These are phyloP conservation scores for Didymosphaeria variabile DNA, from an alignment of 2,329 filamentous ascomycete genomes.

Conservation along the genomic window DNA sequence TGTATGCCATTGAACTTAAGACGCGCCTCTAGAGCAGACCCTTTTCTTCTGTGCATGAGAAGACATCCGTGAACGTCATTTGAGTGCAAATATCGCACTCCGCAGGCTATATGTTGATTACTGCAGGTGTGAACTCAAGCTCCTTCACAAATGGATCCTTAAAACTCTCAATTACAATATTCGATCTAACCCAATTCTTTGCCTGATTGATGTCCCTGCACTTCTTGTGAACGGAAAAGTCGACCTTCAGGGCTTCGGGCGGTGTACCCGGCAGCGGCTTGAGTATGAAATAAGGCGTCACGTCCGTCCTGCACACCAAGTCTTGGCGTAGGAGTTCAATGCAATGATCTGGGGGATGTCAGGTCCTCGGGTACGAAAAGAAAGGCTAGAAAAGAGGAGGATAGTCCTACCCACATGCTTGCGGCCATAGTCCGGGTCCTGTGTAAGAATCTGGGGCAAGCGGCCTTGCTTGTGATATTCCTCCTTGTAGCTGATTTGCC, in stretches of 20 bases:
- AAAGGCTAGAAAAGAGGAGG: not conserved
- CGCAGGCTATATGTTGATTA: not conserved
- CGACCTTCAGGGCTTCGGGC: not conserved
- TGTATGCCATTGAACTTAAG: no score
- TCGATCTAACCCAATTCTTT: not conserved
- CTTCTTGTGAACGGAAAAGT: not conserved
- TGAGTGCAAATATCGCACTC: no score
- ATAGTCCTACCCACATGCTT: not conserved
- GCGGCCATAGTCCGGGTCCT: not conserved
- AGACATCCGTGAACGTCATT: no score
- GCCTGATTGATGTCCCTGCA: not conserved
- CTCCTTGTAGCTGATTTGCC: conserved; percentile 3
- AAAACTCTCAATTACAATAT: conserved; percentile 3
- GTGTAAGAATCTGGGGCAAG: not conserved
- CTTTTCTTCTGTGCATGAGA: no score
- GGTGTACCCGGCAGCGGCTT: not conserved
- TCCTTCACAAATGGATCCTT: conserved; percentile 3
- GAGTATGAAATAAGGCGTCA: not conserved
- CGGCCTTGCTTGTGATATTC: not conserved
- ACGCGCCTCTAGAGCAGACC: no score
- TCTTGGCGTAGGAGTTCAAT: not conserved
- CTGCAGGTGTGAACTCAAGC: not conserved
- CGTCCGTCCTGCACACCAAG: not conserved
- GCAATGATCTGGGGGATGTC: not conserved
- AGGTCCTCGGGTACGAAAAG: not conserved